Base-by-base conservation (phyloP, 306 rosid genomes). In the Glycine latifolia region DNA sequence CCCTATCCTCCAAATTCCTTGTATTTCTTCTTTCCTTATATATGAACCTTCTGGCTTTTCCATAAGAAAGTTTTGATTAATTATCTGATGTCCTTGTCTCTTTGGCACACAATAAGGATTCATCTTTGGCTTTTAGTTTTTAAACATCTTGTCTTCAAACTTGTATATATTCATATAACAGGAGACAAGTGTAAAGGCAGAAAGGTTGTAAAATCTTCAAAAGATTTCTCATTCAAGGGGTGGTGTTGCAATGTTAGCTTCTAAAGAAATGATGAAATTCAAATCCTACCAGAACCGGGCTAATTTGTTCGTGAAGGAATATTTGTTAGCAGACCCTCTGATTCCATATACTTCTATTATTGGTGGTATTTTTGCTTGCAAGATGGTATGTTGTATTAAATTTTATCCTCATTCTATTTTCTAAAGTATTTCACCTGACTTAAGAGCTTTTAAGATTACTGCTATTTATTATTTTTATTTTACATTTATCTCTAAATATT, bases 231-330 rank as follows among this genome's bases (percentile, higher is more conserved):
- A 71, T 77, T 65, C 65, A 52, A 70, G 79, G 77, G 80, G 73
- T 48, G 31, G 73, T 80, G 88, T 84, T 79, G 8, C 85, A 73
- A 89, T 85, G 88, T 67, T 49, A 84, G 84, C 67, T 85, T 88
- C 93, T 75, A 87, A 84, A 82, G 92, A 82, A 78, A 90, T 89
- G 61, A 89, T 91, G 97, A 89, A 81, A 73, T 84, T 93, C 75
- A 84, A 88, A 84, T 88, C 89, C 47, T 92, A 89, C 80, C 92
- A 91, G 78, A 85, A 82, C 83, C 97, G 86, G 89, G 97, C 97
- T 16, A 95, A 86, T 79, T 71, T 79, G 76, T 84, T 95, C 33
- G 90, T 91, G 7, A 89, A 85, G 92, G 88, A 93, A 63, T 90
- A 83, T 87, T 59, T 88, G 59, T 87, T 90, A 15, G 90, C 91